Conservation (phyloP, 208 protist species). For the Herpetomonas muscarum region DNA sequence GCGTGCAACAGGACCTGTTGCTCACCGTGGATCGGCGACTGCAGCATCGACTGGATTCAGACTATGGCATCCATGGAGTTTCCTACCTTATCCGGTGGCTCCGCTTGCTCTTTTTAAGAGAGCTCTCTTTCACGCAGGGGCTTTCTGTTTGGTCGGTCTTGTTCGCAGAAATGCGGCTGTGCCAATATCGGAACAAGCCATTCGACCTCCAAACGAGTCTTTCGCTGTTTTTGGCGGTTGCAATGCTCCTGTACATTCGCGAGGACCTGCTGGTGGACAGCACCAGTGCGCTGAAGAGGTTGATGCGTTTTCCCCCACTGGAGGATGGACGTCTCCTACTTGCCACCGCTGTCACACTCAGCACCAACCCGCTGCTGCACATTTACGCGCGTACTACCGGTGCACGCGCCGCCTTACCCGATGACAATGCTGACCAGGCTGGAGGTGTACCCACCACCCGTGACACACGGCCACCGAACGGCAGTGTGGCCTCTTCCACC, state of each 20-base stretch:
- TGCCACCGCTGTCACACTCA: constrained; percentile 9
- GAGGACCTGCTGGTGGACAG: constrained; percentile 28
- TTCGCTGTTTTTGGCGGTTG: constrained; percentile 43
- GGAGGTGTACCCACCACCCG: too few species aligned
- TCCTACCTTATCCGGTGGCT: constrained; percentile 88
- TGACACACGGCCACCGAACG: too few species aligned
- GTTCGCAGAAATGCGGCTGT: constrained; percentile 62
- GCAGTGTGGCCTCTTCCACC: too few species aligned
- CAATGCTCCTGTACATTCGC: constrained; percentile 57
- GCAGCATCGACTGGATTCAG: constrained; percentile 46
- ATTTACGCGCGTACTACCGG: too few species aligned
- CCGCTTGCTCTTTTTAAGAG: constrained; percentile 82
- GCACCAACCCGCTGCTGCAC: constrained; percentile 5
- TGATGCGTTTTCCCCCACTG: constrained; percentile 86
- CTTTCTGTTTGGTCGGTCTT: constrained; percentile 74
- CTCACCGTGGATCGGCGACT: constrained; percentile 46
- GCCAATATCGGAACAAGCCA: not conserved
- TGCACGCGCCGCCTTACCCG: not conserved
- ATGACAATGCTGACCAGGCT: not conserved
- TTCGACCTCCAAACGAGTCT: constrained; percentile 44
- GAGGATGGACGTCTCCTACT: constrained; percentile 31
- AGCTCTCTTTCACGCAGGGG: constrained; percentile 67
- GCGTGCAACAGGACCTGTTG: constrained; percentile 59
- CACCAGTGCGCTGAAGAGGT: constrained; percentile 33
- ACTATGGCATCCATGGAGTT: constrained; percentile 69